Conservation (phyloP, 208 protist species). For the Crithidia sp. region DNA sequence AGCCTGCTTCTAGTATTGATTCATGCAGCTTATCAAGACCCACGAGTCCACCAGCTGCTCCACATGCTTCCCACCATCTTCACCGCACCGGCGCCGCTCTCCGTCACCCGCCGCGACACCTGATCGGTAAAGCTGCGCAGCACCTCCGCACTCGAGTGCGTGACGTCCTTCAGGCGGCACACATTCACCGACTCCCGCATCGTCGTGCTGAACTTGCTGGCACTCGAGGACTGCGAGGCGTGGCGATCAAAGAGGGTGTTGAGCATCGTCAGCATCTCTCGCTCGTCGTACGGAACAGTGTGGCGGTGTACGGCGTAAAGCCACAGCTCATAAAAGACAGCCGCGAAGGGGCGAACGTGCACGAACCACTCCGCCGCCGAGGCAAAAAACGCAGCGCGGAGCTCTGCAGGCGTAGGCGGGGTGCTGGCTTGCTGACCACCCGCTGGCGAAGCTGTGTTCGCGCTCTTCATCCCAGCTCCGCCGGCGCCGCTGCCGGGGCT, state of each 20-base stretch:
- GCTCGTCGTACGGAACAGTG: constrained; percentile 37
- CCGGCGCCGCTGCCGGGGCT: background rate
- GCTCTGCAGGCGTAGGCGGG: constrained; percentile 20
- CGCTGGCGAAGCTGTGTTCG: background rate
- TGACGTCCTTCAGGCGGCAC: constrained; percentile 63
- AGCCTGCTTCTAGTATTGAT: background rate
- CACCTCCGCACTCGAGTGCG: constrained; percentile 45
- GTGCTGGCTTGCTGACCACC: too few relatives aligned
- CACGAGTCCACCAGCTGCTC: constrained; percentile 29
- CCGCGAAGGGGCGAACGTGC: constrained; percentile 57
- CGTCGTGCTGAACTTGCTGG: constrained; percentile 44
- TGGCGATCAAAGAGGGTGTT: constrained; percentile 61
- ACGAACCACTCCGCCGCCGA: constrained; percentile 78
- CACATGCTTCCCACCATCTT: constrained; percentile 37
- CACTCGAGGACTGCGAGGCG: constrained; percentile 36
- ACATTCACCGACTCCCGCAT: constrained; percentile 60
- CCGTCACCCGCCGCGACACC: constrained; percentile 35
- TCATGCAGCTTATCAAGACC: background rate
- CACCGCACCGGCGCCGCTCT: constrained; percentile 31
- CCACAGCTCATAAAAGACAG: constrained; percentile 66
- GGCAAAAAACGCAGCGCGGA: constrained; percentile 55
- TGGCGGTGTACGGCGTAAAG: constrained; percentile 61
- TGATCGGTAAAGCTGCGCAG: constrained; percentile 42
- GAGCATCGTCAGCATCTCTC: constrained; percentile 39
- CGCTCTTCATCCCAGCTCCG: background rate